Conservation (phyloP, 176 grass and related monocot genomes). For the Oryza coarctata region DNA sequence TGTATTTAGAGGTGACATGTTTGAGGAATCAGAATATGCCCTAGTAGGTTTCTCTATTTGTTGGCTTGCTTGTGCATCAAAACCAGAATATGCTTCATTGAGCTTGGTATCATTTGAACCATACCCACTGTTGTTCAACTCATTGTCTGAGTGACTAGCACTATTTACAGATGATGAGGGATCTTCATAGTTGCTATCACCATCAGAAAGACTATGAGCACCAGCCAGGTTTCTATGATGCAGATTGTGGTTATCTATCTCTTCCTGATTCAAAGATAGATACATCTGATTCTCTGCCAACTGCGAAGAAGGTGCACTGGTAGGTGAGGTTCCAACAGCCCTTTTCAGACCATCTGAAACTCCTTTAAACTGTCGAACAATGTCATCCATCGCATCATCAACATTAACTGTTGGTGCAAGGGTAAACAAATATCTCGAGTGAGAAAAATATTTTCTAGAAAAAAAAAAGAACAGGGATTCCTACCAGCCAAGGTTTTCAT, state of each 20-base stretch:
- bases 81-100: constrained; percentile 32
- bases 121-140: constrained; percentile 65
- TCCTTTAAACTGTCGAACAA: constrained; percentile 92
- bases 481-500: constrained; percentile 95
- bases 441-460: constrained; percentile 18
- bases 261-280: constrained; percentile 74
- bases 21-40: constrained; percentile 53
- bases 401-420: constrained; percentile 73
- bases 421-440: constrained; percentile 20
- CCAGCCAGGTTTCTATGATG: constrained; percentile 53
- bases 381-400: constrained; percentile 99
- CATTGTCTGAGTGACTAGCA: constrained; percentile 87
- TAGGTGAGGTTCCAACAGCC: constrained; percentile 60
- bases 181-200: constrained; percentile 73
- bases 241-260: constrained; percentile 46
- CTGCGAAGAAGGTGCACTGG: constrained; percentile 33
- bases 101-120: constrained; percentile 53
- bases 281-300: constrained; percentile 54
- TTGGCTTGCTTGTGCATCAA: constrained; percentile 44
- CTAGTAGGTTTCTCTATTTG: constrained; percentile 42
- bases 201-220: constrained; percentile 78
- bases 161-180: constrained; percentile 46
- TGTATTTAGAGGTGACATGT: constrained; percentile 46
- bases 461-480: constrained; percentile 3
- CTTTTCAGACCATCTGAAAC: constrained; percentile 85